Evolutionary conservation across 306 rosid species (phyloP), one percentile per base, ranked within the genome.

Genomic region (Morella rubra): DNA sequence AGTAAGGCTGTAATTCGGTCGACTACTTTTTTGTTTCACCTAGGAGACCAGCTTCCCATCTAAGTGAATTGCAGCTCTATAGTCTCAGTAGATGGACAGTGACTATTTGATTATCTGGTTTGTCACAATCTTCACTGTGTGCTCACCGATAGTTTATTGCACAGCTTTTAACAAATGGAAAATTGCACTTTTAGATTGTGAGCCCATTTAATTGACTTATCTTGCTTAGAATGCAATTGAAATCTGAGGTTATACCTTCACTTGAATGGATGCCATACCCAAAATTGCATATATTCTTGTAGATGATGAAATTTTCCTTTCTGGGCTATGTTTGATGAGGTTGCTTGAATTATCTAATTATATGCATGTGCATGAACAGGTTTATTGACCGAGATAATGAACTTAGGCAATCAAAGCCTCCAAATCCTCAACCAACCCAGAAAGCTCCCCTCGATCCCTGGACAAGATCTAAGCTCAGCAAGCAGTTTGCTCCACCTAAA

Each of bases 321-420:
- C 50, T 42, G 42, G 15, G 6, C 16, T 8, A 8, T 92, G 40
- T 22, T 22, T 3, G 24, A 22, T 54, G 40, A 22, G 64, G 40
- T 58, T 4, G 41, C 64, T 58, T 58, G 40, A 27, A 32, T 46
- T 24, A 5, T 44, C 72, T 72, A 11, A 53, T 16, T 14, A 54
- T 51, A 14, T 60, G 5, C 73, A n/a, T 37, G 41, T 77, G 70
- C 8, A 81, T 73, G 67, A 73, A 64, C 84, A 93, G 98, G 91
- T 92, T 92, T 74, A 82, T 95, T 15, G 97, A 90, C 81, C 75
- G 96, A 78, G 96, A 90, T 54, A 90, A 89, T 81, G 96, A 92
- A 78, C 96, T 95, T 10, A 89, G 93, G 81, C 92, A 92, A 76
- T 79, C 99, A 19, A 95, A 92, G 86, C 92, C 93, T 59, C 91